A percentile compares a stretch with the other conserved stretches of the same genome.
phyloP scores from a whole-genome alignment of 1,284 basidiomycete species.

The Ganoderma lingzhi region DNA sequence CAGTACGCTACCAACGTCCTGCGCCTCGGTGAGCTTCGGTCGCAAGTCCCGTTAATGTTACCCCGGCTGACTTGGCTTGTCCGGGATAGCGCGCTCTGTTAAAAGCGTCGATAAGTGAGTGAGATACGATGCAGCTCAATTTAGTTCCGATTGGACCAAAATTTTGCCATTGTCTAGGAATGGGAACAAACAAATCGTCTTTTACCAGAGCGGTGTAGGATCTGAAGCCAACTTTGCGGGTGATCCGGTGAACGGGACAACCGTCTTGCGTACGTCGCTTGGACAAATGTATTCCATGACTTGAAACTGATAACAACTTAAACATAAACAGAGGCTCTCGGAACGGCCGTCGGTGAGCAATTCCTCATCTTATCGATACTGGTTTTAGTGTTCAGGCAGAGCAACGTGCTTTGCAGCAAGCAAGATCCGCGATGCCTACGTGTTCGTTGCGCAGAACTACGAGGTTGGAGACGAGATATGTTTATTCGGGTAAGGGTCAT shows the following conservation, averaged over 20 bases:
- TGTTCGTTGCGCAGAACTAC: background rate
- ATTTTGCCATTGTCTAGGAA: background rate
- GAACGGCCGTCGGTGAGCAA: background rate
- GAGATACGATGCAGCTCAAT: too few species aligned
- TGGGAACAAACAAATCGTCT: background rate
- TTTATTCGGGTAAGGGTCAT: background rate
- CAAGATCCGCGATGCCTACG: background rate
- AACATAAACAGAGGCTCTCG: background rate
- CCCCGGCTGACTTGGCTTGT: background rate
- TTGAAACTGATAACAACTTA: background rate
- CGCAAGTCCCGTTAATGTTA: background rate
- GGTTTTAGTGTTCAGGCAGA: background rate
- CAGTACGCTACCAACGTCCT: background rate
- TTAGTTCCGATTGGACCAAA: too few species aligned
- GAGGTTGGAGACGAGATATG: background rate
- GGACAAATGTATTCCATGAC: background rate
- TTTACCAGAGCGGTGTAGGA: constrained; percentile 1
- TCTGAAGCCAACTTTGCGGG: background rate
- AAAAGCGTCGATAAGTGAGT: background rate
- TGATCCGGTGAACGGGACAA: background rate
- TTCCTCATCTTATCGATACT: background rate
- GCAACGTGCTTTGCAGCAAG: background rate
- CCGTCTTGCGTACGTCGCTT: background rate
- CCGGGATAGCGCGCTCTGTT: background rate
- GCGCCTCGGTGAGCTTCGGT: background rate